Percentiles rank a stretch among this genome's conserved stretches.
Conservation (phyloP, 2,329 filamentous ascomycete genomes). For the Bipolaris sorokiniana region DNA sequence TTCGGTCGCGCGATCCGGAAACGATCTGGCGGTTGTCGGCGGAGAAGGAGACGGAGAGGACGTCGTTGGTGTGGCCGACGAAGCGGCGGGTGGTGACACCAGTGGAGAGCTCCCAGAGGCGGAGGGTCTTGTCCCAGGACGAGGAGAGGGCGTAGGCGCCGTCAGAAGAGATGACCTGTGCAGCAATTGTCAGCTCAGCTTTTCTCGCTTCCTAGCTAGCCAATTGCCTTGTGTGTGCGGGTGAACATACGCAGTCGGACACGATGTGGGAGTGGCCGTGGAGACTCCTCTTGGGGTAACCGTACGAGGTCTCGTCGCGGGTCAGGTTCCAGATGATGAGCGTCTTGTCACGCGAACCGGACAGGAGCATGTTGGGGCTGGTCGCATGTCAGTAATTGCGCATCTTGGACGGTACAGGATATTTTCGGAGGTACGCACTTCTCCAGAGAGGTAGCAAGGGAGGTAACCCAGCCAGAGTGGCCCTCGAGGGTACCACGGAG, state of each 20-base stretch:
- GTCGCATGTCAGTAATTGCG: constrained; percentile 43
- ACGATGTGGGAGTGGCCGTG: constrained; percentile 99
- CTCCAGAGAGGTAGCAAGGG: constrained; percentile 97
- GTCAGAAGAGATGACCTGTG: constrained; percentile 97
- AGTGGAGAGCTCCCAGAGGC: constrained; percentile 97
- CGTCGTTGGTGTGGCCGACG: constrained; percentile 99
- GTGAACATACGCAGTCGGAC: constrained; percentile 92
- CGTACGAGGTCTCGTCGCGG: constrained; percentile 97
- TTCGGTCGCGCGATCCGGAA: constrained; percentile 95
- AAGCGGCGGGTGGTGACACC: constrained; percentile 98
- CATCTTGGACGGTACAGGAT: constrained; percentile 17
- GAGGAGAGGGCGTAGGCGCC: constrained; percentile 98
- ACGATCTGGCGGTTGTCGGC: constrained; percentile 99
- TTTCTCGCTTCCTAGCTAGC: constrained; percentile 28
- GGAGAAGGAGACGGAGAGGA: constrained; percentile 99
- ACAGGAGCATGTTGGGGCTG: constrained; percentile 99
- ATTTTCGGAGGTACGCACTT: constrained; percentile 64
- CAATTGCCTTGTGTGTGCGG: constrained; percentile 34
- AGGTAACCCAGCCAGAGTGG: constrained; percentile 99
- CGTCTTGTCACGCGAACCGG: constrained; percentile 95
- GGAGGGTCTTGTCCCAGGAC: constrained; percentile 99
- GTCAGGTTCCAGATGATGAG: constrained; percentile 99
- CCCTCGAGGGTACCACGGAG: constrained; percentile 97
- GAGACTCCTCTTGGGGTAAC: constrained; percentile 98
- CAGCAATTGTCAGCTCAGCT: constrained; percentile 43